phyloP scores from a whole-genome alignment of 164 flowering plant genomes.

The Cinnamomum micranthum region DNA sequence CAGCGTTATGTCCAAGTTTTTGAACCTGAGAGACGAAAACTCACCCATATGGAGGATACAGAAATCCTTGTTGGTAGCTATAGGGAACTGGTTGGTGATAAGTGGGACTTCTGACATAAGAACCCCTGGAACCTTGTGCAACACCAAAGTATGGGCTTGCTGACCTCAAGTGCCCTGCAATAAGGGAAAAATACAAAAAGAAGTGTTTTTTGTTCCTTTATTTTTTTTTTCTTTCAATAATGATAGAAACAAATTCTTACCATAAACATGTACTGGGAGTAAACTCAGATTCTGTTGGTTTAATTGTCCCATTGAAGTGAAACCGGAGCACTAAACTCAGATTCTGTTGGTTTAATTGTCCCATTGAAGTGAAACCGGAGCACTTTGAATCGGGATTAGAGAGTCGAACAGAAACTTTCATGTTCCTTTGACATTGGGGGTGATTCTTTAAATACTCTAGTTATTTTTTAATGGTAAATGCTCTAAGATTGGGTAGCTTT shows the following conservation, averaged over 20 bases:
- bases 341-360: neutral
- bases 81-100: conserved; percentile 80
- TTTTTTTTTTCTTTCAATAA: neutral
- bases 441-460: neutral
- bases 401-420: neutral
- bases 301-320: neutral
- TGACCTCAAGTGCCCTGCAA: conserved; percentile 63
- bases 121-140: conserved; percentile 49
- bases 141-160: conserved; percentile 51
- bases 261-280: neutral
- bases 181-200: conserved; percentile 4
- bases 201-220: neutral
- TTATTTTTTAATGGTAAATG: too few relatives aligned
- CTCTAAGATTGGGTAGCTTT: neutral
- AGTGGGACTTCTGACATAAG: conserved; percentile 55
- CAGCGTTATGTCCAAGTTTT: neutral
- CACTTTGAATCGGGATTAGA: neutral
- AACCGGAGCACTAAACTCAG: neutral
- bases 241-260: neutral
- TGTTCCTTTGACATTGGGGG: neutral
- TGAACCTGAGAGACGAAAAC: conserved; percentile 13
- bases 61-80: conserved; percentile 69
- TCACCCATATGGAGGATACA: conserved; percentile 84
- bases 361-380: neutral
- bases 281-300: neutral